These are phyloP conservation scores for Cryphonectria radicalis DNA, from an alignment of 2,329 filamentous ascomycete species.

Conservation along the genomic window DNA sequence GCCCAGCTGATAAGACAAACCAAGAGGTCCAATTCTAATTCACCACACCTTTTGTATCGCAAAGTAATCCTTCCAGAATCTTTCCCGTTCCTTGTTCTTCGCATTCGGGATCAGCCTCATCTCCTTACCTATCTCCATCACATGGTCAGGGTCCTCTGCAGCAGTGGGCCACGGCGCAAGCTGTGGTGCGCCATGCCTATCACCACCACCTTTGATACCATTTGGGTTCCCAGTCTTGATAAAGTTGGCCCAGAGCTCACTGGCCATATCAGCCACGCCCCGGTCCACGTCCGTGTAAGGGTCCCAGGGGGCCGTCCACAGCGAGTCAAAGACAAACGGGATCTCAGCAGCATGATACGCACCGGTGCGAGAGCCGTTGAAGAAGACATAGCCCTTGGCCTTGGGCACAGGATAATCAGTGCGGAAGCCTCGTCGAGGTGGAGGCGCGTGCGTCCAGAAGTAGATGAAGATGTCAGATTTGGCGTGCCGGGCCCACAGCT, in stretches of 20 bases:
- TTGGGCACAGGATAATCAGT: slow-evolving; percentile 3
- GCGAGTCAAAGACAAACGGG: slow-evolving; percentile 11
- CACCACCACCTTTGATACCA: neutral
- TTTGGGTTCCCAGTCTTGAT: slow-evolving; percentile 11
- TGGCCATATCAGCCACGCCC: neutral
- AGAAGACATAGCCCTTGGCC: slow-evolving; percentile 5
- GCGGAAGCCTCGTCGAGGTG: slow-evolving; percentile 27
- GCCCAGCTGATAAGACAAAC: too few relatives aligned
- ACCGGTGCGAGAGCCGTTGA: slow-evolving; percentile 6
- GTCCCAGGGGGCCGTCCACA: slow-evolving; percentile 2
- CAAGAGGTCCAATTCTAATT: neutral
- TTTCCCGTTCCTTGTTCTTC: neutral
- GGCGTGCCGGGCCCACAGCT: slow-evolving; percentile 35
- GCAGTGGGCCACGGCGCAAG: slow-evolving; percentile 2
- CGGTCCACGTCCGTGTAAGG: slow-evolving; percentile 5
- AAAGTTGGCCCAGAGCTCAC: slow-evolving; percentile 7
- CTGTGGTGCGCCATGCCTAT: neutral
- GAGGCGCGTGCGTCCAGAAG: slow-evolving; percentile 38
- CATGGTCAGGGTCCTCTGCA: slow-evolving; percentile 6
- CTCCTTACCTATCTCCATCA: slow-evolving; percentile 8
- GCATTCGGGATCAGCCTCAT: slow-evolving; percentile 7
- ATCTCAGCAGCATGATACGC: slow-evolving; percentile 8
- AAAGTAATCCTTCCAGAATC: slow-evolving; percentile 10
- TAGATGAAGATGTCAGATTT: slow-evolving; percentile 37
- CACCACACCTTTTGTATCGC: slow-evolving; percentile 9